These are phyloP conservation scores for Neofusicoccum parvum DNA, from an alignment of 2,329 filamentous ascomycete genomes.

Conservation along the genomic window DNA sequence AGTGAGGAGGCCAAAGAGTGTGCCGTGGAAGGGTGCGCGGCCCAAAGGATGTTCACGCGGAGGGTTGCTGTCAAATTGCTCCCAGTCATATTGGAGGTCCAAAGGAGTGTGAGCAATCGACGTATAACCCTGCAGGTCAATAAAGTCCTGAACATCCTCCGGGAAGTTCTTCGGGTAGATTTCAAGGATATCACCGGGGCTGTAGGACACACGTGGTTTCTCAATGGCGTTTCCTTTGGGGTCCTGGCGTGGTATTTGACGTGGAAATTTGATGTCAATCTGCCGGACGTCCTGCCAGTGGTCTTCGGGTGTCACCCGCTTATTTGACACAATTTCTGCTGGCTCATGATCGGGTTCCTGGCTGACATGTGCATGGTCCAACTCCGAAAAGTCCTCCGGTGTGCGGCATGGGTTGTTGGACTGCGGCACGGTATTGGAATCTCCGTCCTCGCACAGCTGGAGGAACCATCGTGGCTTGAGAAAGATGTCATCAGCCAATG, in stretches of 20 bases:
- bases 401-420: neutral
- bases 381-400: neutral
- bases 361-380: conserved; percentile 9
- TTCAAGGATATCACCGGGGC: conserved; percentile 77
- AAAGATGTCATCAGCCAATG: conserved; percentile 73
- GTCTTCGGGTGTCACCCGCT: conserved; percentile 68
- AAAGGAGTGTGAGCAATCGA: conserved; percentile 70
- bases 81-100: conserved; percentile 48
- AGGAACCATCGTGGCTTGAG: conserved; percentile 75
- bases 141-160: conserved; percentile 75
- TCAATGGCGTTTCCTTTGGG: neutral
- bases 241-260: conserved; percentile 9
- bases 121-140: conserved; percentile 78
- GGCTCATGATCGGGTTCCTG: conserved; percentile 36
- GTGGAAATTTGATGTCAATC: conserved; percentile 60
- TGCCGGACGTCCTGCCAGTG: conserved; percentile 97
- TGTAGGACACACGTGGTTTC: conserved; percentile 47
- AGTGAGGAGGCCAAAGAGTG: conserved; percentile 63
- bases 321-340: conserved; percentile 66
- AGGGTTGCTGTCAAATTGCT: conserved; percentile 35
- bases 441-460: conserved; percentile 35
- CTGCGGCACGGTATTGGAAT: neutral
- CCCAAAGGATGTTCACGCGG: conserved; percentile 42
- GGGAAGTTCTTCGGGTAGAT: conserved; percentile 88
- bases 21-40: conserved; percentile 36